phyloP scores from a whole-genome alignment of 2,329 filamentous ascomycete genomes.

The Sporothrix humicola region DNA sequence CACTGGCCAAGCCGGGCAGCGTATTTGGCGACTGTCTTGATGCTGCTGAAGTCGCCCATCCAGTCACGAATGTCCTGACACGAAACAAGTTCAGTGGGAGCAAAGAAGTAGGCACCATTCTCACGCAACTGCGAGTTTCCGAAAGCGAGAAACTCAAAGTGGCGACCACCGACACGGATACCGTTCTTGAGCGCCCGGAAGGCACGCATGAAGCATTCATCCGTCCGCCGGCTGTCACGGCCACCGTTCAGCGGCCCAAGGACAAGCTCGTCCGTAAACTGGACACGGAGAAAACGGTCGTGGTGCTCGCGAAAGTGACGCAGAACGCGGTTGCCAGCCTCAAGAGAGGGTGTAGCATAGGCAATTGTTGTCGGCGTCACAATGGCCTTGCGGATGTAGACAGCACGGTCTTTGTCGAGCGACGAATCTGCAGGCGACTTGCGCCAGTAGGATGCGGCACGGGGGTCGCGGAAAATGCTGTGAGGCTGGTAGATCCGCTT shows the following conservation, averaged over 20 bases:
- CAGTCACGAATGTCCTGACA: slow-evolving; percentile 79
- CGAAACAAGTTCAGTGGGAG: slow-evolving; percentile 67
- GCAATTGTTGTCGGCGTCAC: slow-evolving; percentile 86
- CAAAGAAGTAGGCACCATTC: slow-evolving; percentile 91
- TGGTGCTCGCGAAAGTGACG: slow-evolving; percentile 70
- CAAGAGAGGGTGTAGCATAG: slow-evolving; percentile 76
- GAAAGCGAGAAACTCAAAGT: slow-evolving; percentile 89
- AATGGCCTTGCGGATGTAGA: slow-evolving; percentile 72
- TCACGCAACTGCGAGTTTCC: slow-evolving; percentile 95
- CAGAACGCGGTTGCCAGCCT: slow-evolving; percentile 86
- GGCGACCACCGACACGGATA: slow-evolving; percentile 79
- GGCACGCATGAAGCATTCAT: slow-evolving; percentile 76
- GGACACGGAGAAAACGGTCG: slow-evolving; percentile 85
- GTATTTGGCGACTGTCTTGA: slow-evolving; percentile 84
- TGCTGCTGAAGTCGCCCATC: slow-evolving; percentile 86
- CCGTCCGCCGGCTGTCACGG: slow-evolving; percentile 61
- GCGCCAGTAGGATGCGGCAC: slow-evolving; percentile 53
- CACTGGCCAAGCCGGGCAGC: slow-evolving; percentile 90
- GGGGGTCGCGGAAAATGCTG: slow-evolving; percentile 67
- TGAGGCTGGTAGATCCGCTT: slow-evolving; percentile 71
- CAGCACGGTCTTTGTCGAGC: slow-evolving; percentile 34
- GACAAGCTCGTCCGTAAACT: slow-evolving; percentile 81
- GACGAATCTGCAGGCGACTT: slow-evolving; percentile 26
- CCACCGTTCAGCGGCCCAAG: slow-evolving; percentile 64
- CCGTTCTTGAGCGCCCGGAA: slow-evolving; percentile 75